Evolutionary conservation across 257 asterid genomes (phyloP).

Genomic region (Lantana camara): DNA sequence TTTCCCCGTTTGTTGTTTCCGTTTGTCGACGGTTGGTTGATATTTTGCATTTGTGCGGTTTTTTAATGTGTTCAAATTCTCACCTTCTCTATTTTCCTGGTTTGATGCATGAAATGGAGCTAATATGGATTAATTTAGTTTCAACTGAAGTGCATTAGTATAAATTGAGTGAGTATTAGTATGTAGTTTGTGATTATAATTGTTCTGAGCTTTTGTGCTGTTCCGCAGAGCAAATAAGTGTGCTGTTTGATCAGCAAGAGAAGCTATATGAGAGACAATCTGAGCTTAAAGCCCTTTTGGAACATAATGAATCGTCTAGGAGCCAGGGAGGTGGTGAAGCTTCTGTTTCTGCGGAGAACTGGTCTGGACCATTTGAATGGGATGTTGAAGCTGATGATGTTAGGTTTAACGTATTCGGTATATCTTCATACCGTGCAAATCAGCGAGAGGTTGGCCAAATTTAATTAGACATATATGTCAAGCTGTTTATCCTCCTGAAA

Average conservation of each 20-base stretch:
- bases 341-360: conserved; percentile 62
- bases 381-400: conserved; percentile 79
- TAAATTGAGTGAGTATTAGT: background rate
- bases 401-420: conserved; percentile 87
- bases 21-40: background rate
- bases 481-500: background rate
- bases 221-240: conserved; percentile 70
- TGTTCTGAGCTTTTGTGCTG: conserved; percentile 7
- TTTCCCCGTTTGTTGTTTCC: background rate
- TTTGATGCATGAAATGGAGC: background rate
- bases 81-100: no score
- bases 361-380: conserved; percentile 87
- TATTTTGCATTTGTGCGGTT: background rate
- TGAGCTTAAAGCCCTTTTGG: conserved; percentile 75
- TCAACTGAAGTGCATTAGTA: background rate
- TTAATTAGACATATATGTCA: background rate
- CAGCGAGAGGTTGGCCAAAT: conserved; percentile 73
- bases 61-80: background rate
- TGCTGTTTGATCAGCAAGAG: conserved; percentile 80
- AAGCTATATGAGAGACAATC: conserved; percentile 66
- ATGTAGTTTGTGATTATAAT: conserved; percentile 14
- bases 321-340: conserved; percentile 50
- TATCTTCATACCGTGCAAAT: conserved; percentile 84
- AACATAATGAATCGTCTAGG: conserved; percentile 57
- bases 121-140: no score